These are phyloP conservation scores for Aspergillus terreus DNA, from an alignment of 2,329 filamentous ascomycete genomes.

Conservation along the genomic window DNA sequence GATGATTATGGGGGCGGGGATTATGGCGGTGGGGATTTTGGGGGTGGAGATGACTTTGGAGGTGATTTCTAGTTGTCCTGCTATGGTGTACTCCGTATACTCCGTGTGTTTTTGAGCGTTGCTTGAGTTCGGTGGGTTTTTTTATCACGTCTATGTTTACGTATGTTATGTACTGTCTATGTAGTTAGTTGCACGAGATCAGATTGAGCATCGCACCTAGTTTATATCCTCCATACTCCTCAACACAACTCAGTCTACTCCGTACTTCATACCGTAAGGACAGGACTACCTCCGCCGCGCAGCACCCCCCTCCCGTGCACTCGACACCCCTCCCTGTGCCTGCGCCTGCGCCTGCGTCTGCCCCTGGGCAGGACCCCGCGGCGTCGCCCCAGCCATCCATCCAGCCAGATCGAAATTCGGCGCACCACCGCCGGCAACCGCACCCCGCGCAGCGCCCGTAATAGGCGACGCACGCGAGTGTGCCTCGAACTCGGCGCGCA, in stretches of 20 bases:
- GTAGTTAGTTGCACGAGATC: no score
- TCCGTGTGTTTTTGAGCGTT: background rate
- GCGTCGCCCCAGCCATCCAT: slow-evolving; percentile 60
- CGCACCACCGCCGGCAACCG: slow-evolving; percentile 52
- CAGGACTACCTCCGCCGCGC: background rate
- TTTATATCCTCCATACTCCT: no score
- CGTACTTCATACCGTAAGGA: no score
- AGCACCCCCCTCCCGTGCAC: background rate
- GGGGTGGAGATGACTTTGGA: slow-evolving; percentile 18
- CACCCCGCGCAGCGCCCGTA: slow-evolving; percentile 55
- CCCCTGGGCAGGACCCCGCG: slow-evolving; percentile 16
- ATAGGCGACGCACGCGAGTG: slow-evolving; percentile 75
- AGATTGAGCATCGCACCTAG: no score
- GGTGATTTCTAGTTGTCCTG: background rate
- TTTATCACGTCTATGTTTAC: background rate
- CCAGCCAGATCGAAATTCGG: slow-evolving; percentile 65
- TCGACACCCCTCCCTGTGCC: background rate
- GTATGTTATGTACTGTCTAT: background rate
- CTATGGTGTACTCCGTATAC: background rate
- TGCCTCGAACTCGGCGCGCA: slow-evolving; percentile 86
- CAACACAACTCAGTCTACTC: no score
- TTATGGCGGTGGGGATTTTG: slow-evolving; percentile 22
- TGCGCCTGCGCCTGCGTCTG: slow-evolving; percentile 5
- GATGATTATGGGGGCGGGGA: slow-evolving; percentile 23
- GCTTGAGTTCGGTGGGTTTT: background rate